Percentiles rank a stretch among this genome's conserved stretches.
Conservation (phyloP, 2,329 filamentous ascomycete species). For the Aspergillus persii region DNA sequence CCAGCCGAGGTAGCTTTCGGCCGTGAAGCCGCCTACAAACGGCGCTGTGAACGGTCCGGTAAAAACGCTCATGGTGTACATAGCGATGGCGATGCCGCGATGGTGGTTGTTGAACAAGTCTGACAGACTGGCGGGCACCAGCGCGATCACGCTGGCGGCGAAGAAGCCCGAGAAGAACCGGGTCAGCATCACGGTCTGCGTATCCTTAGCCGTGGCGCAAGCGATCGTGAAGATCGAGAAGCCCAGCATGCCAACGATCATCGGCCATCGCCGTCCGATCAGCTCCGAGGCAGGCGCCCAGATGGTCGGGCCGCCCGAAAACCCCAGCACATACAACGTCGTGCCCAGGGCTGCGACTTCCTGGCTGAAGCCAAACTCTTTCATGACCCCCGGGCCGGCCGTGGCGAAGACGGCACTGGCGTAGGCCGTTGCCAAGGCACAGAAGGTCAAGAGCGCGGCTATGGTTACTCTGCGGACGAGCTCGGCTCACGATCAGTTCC, state of each 20-base stretch:
- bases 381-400: slow-evolving; percentile 55
- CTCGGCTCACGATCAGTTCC: neutral
- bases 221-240: slow-evolving; percentile 47
- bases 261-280: slow-evolving; percentile 54
- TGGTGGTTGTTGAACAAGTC: slow-evolving; percentile 50
- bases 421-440: slow-evolving; percentile 45
- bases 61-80: slow-evolving; percentile 49
- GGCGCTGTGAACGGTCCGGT: slow-evolving; percentile 47
- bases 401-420: slow-evolving; percentile 63
- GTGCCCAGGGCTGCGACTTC: slow-evolving; percentile 46
- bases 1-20: slow-evolving; percentile 47
- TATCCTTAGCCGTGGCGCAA: slow-evolving; percentile 39
- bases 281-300: slow-evolving; percentile 62
- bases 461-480: slow-evolving; percentile 13
- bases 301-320: slow-evolving; percentile 58
- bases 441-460: slow-evolving; percentile 16
- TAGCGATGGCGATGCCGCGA: slow-evolving; percentile 40
- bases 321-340: slow-evolving; percentile 49
- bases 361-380: slow-evolving; percentile 42
- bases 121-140: slow-evolving; percentile 42
- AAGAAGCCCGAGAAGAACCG: slow-evolving; percentile 48
- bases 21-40: slow-evolving; percentile 50
- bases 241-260: slow-evolving; percentile 41
- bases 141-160: slow-evolving; percentile 38
- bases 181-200: slow-evolving; percentile 38